Conservation (phyloP, 2,329 filamentous ascomycete genomes). For the Arthrobotrys entomopaga region DNA sequence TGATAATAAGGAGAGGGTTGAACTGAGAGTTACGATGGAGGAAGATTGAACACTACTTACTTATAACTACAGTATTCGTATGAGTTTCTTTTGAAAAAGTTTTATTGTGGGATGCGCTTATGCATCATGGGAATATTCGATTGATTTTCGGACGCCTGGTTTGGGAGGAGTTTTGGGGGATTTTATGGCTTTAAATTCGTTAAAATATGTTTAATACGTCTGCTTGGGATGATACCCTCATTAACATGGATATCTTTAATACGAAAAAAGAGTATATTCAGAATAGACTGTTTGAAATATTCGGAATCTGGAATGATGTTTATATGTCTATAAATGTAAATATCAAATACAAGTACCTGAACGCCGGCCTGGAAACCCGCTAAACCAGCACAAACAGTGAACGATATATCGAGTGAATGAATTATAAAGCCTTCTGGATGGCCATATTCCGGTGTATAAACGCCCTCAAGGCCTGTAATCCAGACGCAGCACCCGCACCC, state of each 20-base stretch:
- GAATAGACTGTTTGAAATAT: not conserved
- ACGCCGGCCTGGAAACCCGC: not conserved
- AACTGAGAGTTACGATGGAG: conserved; percentile 46
- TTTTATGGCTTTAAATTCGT: too few species aligned
- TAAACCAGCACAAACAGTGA: not conserved
- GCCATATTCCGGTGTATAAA: conserved; percentile 51
- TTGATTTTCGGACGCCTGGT: not conserved
- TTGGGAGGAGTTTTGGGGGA: conserved; percentile 15
- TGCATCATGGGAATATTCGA: not conserved
- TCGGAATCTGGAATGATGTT: not conserved
- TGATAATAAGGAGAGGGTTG: conserved; percentile 1
- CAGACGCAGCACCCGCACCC: conserved; percentile 24
- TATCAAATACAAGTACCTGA: too few species aligned
- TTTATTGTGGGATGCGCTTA: conserved; percentile 2
- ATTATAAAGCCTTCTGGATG: conserved; percentile 43
- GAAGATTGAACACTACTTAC: conserved; percentile 40
- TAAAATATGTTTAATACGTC: not conserved
- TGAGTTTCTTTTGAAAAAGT: not conserved
- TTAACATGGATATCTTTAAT: not conserved
- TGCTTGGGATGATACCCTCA: conserved; percentile 25
- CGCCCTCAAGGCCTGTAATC: conserved; percentile 43
- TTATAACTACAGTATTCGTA: not conserved
- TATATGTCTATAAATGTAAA: not conserved
- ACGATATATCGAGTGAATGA: not conserved
- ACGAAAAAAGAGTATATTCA: not conserved